Evolutionary conservation across 305 asterid genomes (phyloP), one percentile per base, ranked within the genome.

Genomic region (Stenogyne calaminthoides): DNA sequence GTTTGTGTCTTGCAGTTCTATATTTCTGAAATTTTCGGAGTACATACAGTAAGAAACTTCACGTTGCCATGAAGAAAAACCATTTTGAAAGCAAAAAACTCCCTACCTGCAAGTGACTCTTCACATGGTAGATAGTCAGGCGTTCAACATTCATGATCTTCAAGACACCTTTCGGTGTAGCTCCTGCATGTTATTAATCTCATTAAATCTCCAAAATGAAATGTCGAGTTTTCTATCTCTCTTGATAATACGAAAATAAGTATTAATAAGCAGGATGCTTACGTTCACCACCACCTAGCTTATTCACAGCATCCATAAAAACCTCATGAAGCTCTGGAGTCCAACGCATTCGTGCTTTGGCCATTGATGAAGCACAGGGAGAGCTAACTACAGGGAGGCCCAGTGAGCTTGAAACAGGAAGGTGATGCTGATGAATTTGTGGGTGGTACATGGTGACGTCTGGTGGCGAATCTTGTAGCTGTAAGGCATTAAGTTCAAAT

Each of bases 341-440:
- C 97, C 97, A 91, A 67, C 95, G 96, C 97, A 92, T 92, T 11
- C 97, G 88, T 66, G 95, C 82, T 81, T 88, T 91, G 34, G 85
- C 56, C 69, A 63, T 69, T 4, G 85, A 75, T 62, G 91, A 73
- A 59, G 87, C 32, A 75, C 80, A 79, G 63, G 87, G 82, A 75
- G 91, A 84, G 75, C 81, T 74, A 34, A 77, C 82, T 39, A 72
- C 71, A 18, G 83, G 75, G 55, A 71, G 77, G 58, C 65, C 64
- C 80, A 88, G 81, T 55, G 59, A 80, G 15, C 74, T 64, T 36
- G 76, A 72, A 44, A 64, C 63, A 72, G 64, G 73, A 77, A 64
- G 74, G 18, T 72, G 82, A 61, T 73, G 84, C 18, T 77, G 83
- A 42, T 73, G 75, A 70, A 76, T 34, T 75, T 83, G 80, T 10